Percentiles rank a stretch among this genome's conserved stretches.
Evolutionary conservation across 306 rosid genomes (phyloP).

Genomic region (Prinsepia uniflora): DNA sequence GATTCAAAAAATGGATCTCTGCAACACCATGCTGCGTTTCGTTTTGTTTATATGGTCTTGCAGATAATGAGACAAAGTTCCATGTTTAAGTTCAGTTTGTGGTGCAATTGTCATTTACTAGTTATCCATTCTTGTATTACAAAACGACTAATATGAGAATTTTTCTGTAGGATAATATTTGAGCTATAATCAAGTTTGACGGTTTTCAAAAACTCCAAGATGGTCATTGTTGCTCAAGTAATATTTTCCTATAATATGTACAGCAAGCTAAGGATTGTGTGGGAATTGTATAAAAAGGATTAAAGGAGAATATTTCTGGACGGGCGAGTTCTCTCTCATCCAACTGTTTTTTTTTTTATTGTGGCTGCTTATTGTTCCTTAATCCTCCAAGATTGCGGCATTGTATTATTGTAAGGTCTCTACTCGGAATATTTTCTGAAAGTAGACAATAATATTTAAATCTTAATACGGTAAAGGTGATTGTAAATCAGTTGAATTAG

Average conservation of each 20-base stretch:
- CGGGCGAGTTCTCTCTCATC: constrained; percentile 41
- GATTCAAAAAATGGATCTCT: constrained; percentile 38
- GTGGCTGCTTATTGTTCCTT: constrained; percentile 5
- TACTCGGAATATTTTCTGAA: too few relatives aligned
- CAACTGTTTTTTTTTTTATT: not conserved
- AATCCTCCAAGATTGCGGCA: not conserved
- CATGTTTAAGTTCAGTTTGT: not conserved
- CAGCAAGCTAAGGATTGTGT: constrained; percentile 83
- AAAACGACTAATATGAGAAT: constrained; percentile 4
- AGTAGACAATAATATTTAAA: too few relatives aligned
- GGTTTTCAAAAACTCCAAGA: constrained; percentile 69
- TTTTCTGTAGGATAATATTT: constrained; percentile 61
- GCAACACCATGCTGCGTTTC: constrained; percentile 61
- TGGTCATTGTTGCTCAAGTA: constrained; percentile 30
- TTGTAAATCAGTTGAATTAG: too few relatives aligned
- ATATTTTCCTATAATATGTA: constrained; percentile 6
- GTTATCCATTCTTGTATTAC: not conserved
- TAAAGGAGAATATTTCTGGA: constrained; percentile 74
- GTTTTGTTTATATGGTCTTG: constrained; percentile 70
- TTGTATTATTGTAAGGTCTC: too few relatives aligned
- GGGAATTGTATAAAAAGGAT: constrained; percentile 69
- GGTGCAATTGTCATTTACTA: not conserved
- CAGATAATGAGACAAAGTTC: constrained; percentile 68
- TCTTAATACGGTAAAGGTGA: too few relatives aligned
- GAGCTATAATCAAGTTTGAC: constrained; percentile 63